Base-by-base conservation (phyloP, 192 early-diverging fungal genomes). In the Rhizoclosmatium sp. region DNA sequence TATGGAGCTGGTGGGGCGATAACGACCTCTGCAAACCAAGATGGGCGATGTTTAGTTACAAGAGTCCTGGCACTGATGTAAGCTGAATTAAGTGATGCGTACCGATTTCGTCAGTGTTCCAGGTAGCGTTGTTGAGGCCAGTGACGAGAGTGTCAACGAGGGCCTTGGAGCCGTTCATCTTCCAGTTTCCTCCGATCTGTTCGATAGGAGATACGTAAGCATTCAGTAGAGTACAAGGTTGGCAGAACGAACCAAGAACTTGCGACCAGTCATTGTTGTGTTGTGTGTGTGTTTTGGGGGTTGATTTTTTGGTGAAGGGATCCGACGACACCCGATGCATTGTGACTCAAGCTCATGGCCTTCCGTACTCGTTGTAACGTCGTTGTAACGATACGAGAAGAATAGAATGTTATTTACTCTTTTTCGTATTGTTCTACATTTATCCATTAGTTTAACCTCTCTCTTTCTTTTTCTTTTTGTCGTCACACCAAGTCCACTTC, bases 1-100 rank as follows among this genome's bases (percentile, higher is more conserved):
- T 98, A 97, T 68, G 96, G 89, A 75, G 93, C 89, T 70, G 98
- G 98, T 44, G 97, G 96, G 65, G 96, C 96, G 76, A 99, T 89
- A 68, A 99, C 98, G 67, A 99, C 96, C 91, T 99, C 97, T 94
- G 82, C 81, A 31, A 31, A 19, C 61, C 75, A 61, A 61, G 68
- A 75, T 47, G 39, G 31, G 46, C 47, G 21, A 78, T 79, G n/a
- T 54, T 54, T 12, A 54, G 51, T 12, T 54, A 54, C 51, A 49
- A 2, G 9, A 41, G 9, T n/a, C 3, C 23, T 12, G 51, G 16
- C 9, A 54, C 9, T 54, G 5, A 54, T 7, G 51, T 54, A 12
- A 16, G 5, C 48, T 64, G 75, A 4, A 44, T 21, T 40, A 73
- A 14, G 49, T 45, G 21, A 45, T 16, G 59, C 92, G 85, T 87